Evolutionary conservation across 305 asterid species (phyloP), one percentile per base, ranked within the genome.

Genomic region (Fraxinus ornus): DNA sequence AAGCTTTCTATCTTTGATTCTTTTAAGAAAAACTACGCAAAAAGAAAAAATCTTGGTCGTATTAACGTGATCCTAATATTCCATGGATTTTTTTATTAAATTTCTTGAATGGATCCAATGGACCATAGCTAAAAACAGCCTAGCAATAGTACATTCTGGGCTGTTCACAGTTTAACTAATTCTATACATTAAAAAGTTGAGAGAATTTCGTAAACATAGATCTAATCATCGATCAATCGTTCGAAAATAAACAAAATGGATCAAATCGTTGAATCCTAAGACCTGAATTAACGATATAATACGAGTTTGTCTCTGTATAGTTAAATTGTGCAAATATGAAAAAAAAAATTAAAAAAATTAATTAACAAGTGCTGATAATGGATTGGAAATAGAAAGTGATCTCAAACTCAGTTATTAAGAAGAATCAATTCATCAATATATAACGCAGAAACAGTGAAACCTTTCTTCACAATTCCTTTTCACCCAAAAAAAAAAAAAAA

Each of bases 61-160:
- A 77, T 79, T 66, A 82, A 21, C 64, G 37, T 41, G 72, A 44
- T 57, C n/a, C 41, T 60, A 21, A 68, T 57, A 78, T 83, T 55
- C 78, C 52, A 22, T 71, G 77, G 85, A 35, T 73, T 79, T 86
- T 82, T 82, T 77, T 85, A 12, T 44, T 44, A 24, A 62, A 66
- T 66, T 66, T 26, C 19, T 32, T 36, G 57, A 86, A 79, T 86
- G 39, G 82, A 76, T 86, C 87, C 79, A 33, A 66, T 12, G 12
- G 36, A 66, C 74, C 74, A 24, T 64, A 2, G 33, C 35, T 70
- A 62, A 30, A 28, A 52, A 74, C 84, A 81, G 81, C 85, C 85
- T 77, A 82, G 81, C 81, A 77, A 82, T 81, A 47, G 78, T 82
- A 33, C 81, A 62, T 28, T 44, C 21, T 75, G 24, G 19, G 68